Percentiles rank a stretch among this genome's conserved stretches.
These are phyloP conservation scores for Blastomyces percursus DNA, from an alignment of 2,329 filamentous ascomycete genomes.

Conservation along the genomic window DNA sequence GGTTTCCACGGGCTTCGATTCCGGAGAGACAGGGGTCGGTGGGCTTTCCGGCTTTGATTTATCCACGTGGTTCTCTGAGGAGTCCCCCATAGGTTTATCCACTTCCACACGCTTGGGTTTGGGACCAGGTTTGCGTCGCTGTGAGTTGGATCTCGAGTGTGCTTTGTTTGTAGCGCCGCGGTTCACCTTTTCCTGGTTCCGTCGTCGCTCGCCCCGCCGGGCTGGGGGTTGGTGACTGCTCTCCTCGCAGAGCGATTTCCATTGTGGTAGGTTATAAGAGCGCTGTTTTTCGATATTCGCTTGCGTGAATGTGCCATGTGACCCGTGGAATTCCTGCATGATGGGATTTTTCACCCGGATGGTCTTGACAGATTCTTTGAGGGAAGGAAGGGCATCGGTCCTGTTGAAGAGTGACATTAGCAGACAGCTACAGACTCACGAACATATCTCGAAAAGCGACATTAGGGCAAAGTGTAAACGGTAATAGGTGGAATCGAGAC, in stretches of 20 bases:
- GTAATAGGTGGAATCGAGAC: not conserved
- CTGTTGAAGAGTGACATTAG: conserved; percentile 18
- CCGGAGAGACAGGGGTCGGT: conserved; percentile 45
- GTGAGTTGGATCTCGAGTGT: conserved; percentile 29
- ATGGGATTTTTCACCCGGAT: conserved; percentile 95
- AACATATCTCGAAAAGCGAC: not conserved
- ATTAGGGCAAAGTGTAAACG: not conserved
- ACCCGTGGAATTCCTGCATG: conserved; percentile 95
- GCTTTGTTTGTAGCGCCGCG: conserved; percentile 28
- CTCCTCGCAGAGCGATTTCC: conserved; percentile 86
- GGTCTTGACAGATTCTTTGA: conserved; percentile 79
- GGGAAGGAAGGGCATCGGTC: conserved; percentile 58
- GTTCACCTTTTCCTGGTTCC: conserved; percentile 39
- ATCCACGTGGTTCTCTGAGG: conserved; percentile 26
- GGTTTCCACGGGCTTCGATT: conserved; percentile 41
- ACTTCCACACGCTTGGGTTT: conserved; percentile 30
- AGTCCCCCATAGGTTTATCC: conserved; percentile 31
- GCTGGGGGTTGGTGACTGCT: conserved; percentile 93
- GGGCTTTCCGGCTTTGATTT: conserved; percentile 37
- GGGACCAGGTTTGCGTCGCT: conserved; percentile 37
- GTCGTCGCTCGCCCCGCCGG: conserved; percentile 54
- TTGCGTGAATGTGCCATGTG: conserved; percentile 89
- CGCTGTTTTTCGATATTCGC: conserved; percentile 94
- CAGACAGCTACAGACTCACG: not conserved
- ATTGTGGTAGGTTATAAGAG: conserved; percentile 93